Conservation (phyloP, 768 basidiomycete species). For the Mycena galopus region DNA sequence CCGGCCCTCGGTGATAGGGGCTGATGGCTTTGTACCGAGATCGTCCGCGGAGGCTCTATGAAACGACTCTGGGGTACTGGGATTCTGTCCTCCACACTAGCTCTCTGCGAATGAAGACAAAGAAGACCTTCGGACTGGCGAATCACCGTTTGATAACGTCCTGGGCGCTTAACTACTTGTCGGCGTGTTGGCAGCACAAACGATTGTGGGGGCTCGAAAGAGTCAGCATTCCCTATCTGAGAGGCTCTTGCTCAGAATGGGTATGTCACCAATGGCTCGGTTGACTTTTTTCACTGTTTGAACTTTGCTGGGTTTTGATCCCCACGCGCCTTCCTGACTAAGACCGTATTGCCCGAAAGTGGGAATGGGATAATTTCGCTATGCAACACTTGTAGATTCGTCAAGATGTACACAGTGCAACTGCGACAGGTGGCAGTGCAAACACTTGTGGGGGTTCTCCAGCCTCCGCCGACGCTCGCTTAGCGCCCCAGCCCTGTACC, state of each 20-base stretch:
- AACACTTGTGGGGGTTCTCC: not conserved
- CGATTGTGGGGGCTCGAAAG: not conserved
- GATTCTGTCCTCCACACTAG: no score
- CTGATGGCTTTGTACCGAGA: no score
- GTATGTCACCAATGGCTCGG: no score
- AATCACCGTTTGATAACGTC: no score
- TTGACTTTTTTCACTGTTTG: not conserved
- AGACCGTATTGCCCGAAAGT: conserved; percentile 1
- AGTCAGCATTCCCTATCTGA: not conserved
- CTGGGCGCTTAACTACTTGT: no score
- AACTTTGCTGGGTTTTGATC: no score
- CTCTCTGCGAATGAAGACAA: no score
- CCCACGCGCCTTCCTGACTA: not conserved
- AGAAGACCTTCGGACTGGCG: no score
- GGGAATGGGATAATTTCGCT: no score
- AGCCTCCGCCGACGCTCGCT: not conserved
- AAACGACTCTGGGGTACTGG: no score
- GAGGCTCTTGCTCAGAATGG: not conserved
- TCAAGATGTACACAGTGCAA: not conserved
- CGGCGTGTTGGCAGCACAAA: not conserved
- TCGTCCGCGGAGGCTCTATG: no score
- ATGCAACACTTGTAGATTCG: not conserved
- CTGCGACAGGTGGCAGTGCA: not conserved
- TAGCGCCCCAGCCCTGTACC: not conserved
- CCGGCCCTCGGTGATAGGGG: no score